Base-by-base conservation (phyloP, 148 eudicot species). In the Hydrangea macrophylla region DNA sequence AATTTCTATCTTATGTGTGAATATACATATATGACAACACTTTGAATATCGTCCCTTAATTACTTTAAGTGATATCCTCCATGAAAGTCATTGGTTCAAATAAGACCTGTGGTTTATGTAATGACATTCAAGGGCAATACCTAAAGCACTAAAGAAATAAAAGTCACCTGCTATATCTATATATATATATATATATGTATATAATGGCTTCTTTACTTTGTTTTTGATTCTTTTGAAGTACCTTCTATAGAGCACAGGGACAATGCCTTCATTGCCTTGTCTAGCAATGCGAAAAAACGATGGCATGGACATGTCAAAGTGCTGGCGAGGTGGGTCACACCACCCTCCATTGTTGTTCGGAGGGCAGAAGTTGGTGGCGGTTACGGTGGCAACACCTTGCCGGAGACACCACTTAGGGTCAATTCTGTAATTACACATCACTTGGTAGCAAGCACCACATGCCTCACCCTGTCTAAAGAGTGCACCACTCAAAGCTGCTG, bases 291-390 rank as follows among this genome's bases (percentile, higher is more conserved):
- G 81, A 23, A 82, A 68, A 75, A 90, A 88, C 1, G 97, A 79
- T 3, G 89, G 84, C 82, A 73, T 72, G 8, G 94, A 84, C 89
- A 86, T 81, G 82, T 90, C 94, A 35, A 90, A 90, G 73, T 90
- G 93, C 27, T 78, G 89, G 32, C 77, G 82, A 6, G 93, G 93
- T 0, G 85, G 68, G 37, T 90, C 74, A 61, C 94, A 90, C 94
- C 97, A 88, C 55, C 96, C 96, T 1, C 91, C 91, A 0, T 81
- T 81, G 75, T 86, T 78, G 79, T 88, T 90, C 0, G 91, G 70
- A 23, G 97, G 94, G 84, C 97, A 88, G 63, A 90, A 86, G 68
- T 90, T 90, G 67, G 97, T 88, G 70, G 91, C 91, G 0, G 94
- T 86, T 3, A 90, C 75, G 1, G 82, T 83, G 33, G 84, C 76